phyloP scores from a whole-genome alignment of 805 yeast genomes.

The Spencermartinsiella europaea region DNA sequence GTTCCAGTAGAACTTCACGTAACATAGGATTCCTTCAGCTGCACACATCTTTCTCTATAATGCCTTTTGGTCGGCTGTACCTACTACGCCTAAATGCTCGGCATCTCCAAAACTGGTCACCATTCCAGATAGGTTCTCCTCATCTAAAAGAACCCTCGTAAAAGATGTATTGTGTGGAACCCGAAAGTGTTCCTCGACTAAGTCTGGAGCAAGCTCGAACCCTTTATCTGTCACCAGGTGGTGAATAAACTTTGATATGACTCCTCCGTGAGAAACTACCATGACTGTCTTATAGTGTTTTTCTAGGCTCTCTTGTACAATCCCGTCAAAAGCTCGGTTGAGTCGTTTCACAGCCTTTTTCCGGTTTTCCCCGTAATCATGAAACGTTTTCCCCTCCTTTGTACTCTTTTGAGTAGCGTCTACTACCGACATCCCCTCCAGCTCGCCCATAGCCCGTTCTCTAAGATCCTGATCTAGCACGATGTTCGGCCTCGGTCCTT shows the following conservation, averaged over 20 bases:
- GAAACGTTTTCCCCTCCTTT: conserved; percentile 52
- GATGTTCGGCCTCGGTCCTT: too few relatives aligned
- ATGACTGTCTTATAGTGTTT: conserved; percentile 37
- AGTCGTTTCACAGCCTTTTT: conserved; percentile 43
- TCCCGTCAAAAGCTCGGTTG: conserved; percentile 38
- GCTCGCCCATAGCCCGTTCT: conserved; percentile 73
- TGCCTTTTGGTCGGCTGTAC: conserved; percentile 17
- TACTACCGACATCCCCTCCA: conserved; percentile 64
- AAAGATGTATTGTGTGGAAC: conserved; percentile 76
- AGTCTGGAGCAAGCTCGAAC: conserved; percentile 37
- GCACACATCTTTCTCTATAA: too few relatives aligned
- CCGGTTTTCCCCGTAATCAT: conserved; percentile 61
- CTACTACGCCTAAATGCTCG: conserved; percentile 53
- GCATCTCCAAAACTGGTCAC: conserved; percentile 62
- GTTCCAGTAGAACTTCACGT: too few relatives aligned
- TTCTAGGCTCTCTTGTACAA: conserved; percentile 36
- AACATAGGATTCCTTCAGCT: too few relatives aligned
- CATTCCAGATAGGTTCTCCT: conserved; percentile 35
- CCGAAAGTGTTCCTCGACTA: conserved; percentile 38
- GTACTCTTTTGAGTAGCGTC: conserved; percentile 55
- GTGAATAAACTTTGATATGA: conserved; percentile 55
- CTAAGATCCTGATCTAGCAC: conserved; percentile 30
- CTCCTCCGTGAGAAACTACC: conserved; percentile 78
- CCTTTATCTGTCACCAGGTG: conserved; percentile 41
- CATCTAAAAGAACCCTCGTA: conserved; percentile 56